These are phyloP conservation scores for Globisporangium irregulare DNA, from an alignment of 352 stramenopile species.

Conservation along the genomic window DNA sequence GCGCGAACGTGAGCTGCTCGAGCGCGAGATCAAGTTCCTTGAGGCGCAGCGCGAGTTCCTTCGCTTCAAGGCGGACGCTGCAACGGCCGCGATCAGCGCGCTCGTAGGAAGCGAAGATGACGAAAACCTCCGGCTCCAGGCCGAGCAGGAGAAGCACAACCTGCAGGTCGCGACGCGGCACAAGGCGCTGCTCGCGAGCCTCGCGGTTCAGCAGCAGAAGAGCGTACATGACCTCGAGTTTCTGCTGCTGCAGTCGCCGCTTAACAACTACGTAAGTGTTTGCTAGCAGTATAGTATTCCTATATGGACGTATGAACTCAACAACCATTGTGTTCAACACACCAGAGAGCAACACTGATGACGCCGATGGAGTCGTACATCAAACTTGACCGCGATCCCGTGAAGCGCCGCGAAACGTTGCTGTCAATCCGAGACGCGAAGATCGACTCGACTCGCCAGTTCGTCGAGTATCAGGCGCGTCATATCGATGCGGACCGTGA, in stretches of 20 bases:
- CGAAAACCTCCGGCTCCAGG: conserved; percentile 12
- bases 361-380: conserved; percentile 69
- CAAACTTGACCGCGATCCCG: conserved; percentile 37
- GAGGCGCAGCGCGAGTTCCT: conserved; percentile 53
- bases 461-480: conserved; percentile 43
- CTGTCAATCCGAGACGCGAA: conserved; percentile 51
- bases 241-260: conserved; percentile 37
- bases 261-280: conserved; percentile 57
- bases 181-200: conserved; percentile 30
- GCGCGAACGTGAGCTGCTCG: conserved; percentile 29
- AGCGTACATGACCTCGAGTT: conserved; percentile 39
- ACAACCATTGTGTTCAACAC: background rate
- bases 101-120: conserved; percentile 6
- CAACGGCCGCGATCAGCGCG: background rate
- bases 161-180: conserved; percentile 29
- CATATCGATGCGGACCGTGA: conserved; percentile 50
- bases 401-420: conserved; percentile 35
- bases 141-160: conserved; percentile 24
- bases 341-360: conserved; percentile 57
- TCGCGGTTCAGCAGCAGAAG: conserved; percentile 36
- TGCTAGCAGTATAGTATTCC: too few species aligned
- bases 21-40: conserved; percentile 48
- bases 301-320: background rate
- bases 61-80: conserved; percentile 32
- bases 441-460: conserved; percentile 35